These are phyloP conservation scores for Zygnema circumcarinatum DNA, from an alignment of 139 green algal genomes.

Conservation along the genomic window DNA sequence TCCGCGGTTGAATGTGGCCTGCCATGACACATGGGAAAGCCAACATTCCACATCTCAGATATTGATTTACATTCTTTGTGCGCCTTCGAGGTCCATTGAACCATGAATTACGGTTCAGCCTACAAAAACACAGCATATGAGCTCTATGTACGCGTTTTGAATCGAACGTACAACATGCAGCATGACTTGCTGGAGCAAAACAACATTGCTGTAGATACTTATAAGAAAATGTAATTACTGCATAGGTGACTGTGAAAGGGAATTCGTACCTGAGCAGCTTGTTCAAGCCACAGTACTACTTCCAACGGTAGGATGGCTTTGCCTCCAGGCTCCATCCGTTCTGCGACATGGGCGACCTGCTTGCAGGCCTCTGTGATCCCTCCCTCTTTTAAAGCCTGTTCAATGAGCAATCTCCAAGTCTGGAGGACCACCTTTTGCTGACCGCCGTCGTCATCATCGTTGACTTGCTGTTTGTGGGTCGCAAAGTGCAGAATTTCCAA, in stretches of 20 bases:
- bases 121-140: too few relatives aligned
- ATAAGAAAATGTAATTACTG: too few relatives aligned
- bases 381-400: slow-evolving; percentile 34
- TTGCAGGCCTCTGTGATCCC: slow-evolving; percentile 40
- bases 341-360: slow-evolving; percentile 15
- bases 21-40: not conserved
- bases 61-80: too few relatives aligned
- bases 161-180: too few relatives aligned
- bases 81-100: too few relatives aligned
- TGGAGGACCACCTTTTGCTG: not conserved
- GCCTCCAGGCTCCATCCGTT: not conserved
- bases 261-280: slow-evolving; percentile 24
- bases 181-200: too few relatives aligned
- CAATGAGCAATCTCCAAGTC: slow-evolving; percentile 29
- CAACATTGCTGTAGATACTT: too few relatives aligned
- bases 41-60: too few relatives aligned
- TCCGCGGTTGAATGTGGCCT: not conserved
- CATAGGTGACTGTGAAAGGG: too few relatives aligned
- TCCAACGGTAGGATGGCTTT: slow-evolving; percentile 24
- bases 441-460: not conserved
- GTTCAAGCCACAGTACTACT: slow-evolving; percentile 19
- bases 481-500: slow-evolving; percentile 55
- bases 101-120: too few relatives aligned
- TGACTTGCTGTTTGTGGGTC: not conserved
- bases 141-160: too few relatives aligned